Evolutionary conservation across 2,329 filamentous ascomycete species (phyloP).

Genomic region (Diaporthe longicolla): DNA sequence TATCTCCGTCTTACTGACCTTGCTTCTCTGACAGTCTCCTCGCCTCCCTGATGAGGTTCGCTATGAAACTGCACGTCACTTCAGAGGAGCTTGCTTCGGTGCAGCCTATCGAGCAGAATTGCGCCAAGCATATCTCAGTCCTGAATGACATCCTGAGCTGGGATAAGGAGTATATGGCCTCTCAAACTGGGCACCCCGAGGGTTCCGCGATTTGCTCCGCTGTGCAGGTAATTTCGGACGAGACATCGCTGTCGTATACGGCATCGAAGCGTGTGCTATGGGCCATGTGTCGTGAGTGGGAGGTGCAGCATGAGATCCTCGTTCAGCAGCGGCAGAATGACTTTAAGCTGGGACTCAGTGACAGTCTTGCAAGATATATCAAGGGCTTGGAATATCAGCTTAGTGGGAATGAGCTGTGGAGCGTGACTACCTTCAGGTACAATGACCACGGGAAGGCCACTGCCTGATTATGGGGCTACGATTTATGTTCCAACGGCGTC

Average conservation of each 20-base stretch:
- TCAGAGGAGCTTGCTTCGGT: conserved; percentile 47
- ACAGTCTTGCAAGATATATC: conserved; percentile 46
- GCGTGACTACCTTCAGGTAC: conserved; percentile 50
- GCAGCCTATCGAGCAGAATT: conserved; percentile 52
- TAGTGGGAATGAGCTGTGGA: conserved; percentile 48
- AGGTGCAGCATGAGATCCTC: conserved; percentile 42
- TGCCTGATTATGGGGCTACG: neutral
- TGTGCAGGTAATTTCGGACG: conserved; percentile 50
- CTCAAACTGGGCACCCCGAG: conserved; percentile 40
- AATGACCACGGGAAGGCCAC: neutral
- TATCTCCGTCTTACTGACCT: neutral
- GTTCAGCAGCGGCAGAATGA: neutral
- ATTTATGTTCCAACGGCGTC: neutral
- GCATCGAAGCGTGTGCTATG: conserved; percentile 39
- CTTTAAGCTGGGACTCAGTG: neutral
- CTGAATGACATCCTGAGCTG: conserved; percentile 59
- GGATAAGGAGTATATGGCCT: conserved; percentile 53
- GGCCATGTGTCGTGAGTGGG: conserved; percentile 42
- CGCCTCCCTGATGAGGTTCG: conserved; percentile 55
- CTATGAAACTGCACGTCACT: conserved; percentile 50
- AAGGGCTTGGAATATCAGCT: conserved; percentile 52
- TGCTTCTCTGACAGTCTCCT: conserved; percentile 46
- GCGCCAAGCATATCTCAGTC: conserved; percentile 54
- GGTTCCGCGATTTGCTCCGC: conserved; percentile 51
- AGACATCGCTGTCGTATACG: conserved; percentile 43